Conservation (phyloP, 352 stramenopile species). For the Pythium grandisporangium region DNA sequence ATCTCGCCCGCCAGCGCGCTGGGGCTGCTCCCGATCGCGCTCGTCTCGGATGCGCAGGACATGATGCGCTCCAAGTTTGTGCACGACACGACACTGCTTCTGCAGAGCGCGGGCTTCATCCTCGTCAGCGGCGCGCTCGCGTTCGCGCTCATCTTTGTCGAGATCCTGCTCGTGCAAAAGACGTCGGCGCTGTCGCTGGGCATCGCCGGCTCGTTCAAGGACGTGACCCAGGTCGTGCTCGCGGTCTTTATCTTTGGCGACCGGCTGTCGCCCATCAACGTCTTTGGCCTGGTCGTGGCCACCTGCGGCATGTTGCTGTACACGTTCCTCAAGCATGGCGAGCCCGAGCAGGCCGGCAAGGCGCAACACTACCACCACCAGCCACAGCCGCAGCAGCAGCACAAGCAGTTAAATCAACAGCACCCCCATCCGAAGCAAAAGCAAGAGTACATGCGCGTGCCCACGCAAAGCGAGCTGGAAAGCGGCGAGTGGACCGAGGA, state of each 20-base stretch:
- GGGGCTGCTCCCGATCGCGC: constrained; percentile 55
- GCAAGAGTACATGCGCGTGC: too few relatives aligned
- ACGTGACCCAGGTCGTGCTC: constrained; percentile 72
- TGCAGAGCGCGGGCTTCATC: constrained; percentile 50
- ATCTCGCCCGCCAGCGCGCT: constrained; percentile 69
- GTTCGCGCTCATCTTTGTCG: constrained; percentile 75
- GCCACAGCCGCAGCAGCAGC: too few relatives aligned
- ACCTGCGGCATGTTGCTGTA: constrained; percentile 73
- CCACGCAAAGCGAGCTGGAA: too few relatives aligned
- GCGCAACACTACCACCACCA: too few relatives aligned
- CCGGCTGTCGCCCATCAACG: constrained; percentile 48
- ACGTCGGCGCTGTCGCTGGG: constrained; percentile 74
- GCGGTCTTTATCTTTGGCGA: constrained; percentile 74
- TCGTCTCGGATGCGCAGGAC: constrained; percentile 35
- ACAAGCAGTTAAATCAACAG: too few relatives aligned
- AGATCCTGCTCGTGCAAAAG: constrained; percentile 75
- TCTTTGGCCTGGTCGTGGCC: constrained; percentile 53
- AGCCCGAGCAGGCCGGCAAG: constrained; percentile 8
- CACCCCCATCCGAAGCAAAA: too few relatives aligned
- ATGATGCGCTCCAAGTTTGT: constrained; percentile 55
- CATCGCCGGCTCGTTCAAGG: constrained; percentile 74
- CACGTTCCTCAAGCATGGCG: constrained; percentile 58
- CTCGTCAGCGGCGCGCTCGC: constrained; percentile 57
- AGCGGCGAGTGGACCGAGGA: too few relatives aligned
- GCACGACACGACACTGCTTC: constrained; percentile 29